Evolutionary conservation across 768 basidiomycete species (phyloP).

Genomic region (Kwoniella botswanensis): DNA sequence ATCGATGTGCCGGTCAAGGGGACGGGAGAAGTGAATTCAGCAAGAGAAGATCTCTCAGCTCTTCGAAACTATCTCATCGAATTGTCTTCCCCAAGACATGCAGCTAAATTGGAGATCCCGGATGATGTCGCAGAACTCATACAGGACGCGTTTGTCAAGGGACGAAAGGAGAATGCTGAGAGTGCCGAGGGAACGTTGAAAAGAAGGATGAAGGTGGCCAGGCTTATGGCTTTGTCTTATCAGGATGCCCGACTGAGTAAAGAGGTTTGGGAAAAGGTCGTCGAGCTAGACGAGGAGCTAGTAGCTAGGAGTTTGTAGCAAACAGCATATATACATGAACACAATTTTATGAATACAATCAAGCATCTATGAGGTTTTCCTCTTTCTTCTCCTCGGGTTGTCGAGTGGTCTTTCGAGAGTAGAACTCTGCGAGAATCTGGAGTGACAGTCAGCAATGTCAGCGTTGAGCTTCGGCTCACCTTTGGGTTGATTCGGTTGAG

Average conservation of each 20-base stretch:
- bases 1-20: constrained; percentile 4
- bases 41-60: constrained; percentile 1
- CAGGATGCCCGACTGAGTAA: constrained; percentile 26
- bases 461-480: constrained; percentile 52
- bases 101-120: constrained; percentile 38
- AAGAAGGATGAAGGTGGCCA: constrained; percentile 52
- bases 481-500: constrained; percentile 97
- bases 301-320: background rate
- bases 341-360: constrained; percentile 15
- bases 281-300: constrained; percentile 38
- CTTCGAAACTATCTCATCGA: constrained; percentile 25
- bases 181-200: constrained; percentile 49
- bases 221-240: constrained; percentile 46
- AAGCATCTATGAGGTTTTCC: constrained; percentile 54
- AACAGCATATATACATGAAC: constrained; percentile 12
- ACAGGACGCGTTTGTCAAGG: constrained; percentile 47
- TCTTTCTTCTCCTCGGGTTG: constrained; percentile 43
- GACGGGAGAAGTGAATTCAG: background rate
- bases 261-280: constrained; percentile 39
- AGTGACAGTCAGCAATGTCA: background rate
- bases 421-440: constrained; percentile 85
- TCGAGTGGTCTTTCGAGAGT: constrained; percentile 69
- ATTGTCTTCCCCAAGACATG: constrained; percentile 24
- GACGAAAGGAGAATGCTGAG: constrained; percentile 26
- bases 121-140: constrained; percentile 45